phyloP scores from a whole-genome alignment of 164 flowering plant genomes.

The Macadamia integrifolia region DNA sequence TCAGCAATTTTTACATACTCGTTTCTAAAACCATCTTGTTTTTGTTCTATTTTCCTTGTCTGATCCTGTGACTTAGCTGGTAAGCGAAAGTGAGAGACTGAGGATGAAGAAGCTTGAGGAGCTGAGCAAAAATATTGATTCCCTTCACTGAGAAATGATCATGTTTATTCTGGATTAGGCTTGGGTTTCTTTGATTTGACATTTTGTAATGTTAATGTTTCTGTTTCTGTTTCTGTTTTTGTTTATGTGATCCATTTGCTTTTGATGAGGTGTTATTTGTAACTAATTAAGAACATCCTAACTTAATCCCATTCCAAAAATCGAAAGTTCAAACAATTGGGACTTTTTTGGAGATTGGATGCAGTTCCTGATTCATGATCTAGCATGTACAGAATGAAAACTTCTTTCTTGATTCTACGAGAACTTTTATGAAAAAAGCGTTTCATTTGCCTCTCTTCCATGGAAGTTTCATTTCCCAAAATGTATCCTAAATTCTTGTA shows the following conservation, averaged over 20 bases:
- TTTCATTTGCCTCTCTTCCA: too few relatives aligned
- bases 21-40: background rate
- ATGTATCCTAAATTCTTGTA: too few relatives aligned
- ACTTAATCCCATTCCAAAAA: too few relatives aligned
- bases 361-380: too few relatives aligned
- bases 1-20: too few relatives aligned
- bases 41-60: background rate
- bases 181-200: slow-evolving; percentile 9
- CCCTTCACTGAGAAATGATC: slow-evolving; percentile 26
- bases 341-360: too few relatives aligned
- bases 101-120: slow-evolving; percentile 90
- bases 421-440: too few relatives aligned
- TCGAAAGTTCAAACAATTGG: too few relatives aligned
- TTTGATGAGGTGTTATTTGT: slow-evolving; percentile 5
- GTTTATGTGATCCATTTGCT: slow-evolving; percentile 3
- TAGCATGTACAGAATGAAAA: too few relatives aligned
- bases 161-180: slow-evolving; percentile 6
- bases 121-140: slow-evolving; percentile 66
- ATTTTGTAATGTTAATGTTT: slow-evolving; percentile 6
- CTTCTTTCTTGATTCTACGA: too few relatives aligned
- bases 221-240: background rate
- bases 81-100: slow-evolving; percentile 70
- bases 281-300: too few relatives aligned
- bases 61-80: slow-evolving; percentile 43
- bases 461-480: too few relatives aligned